These are phyloP conservation scores for Hortiboletus flavorubellus DNA, from an alignment of 768 basidiomycete genomes.

Conservation along the genomic window DNA sequence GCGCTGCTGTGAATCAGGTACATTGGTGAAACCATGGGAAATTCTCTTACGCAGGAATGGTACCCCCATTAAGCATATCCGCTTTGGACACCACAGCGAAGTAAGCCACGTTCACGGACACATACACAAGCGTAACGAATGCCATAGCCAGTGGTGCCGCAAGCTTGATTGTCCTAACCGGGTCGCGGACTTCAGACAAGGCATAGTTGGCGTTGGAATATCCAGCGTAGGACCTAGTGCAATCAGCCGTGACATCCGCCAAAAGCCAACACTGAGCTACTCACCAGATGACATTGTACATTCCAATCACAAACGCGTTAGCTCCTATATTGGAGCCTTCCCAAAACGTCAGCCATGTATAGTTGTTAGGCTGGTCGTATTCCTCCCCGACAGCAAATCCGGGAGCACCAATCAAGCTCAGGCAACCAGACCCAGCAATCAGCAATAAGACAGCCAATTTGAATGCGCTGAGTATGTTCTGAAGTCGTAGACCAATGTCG, in stretches of 20 bases:
- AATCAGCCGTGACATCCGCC: background rate
- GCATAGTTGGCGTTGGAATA: slow-evolving; percentile 77
- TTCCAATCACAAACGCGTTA: slow-evolving; percentile 60
- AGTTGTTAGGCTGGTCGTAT: slow-evolving; percentile 54
- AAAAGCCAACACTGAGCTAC: background rate
- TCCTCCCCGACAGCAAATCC: slow-evolving; percentile 49
- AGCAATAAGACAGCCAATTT: slow-evolving; percentile 55
- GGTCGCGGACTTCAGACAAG: slow-evolving; percentile 66
- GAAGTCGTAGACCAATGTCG: slow-evolving; percentile 56
- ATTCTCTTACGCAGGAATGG: slow-evolving; percentile 61
- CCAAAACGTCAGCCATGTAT: slow-evolving; percentile 60
- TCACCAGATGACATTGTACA: slow-evolving; percentile 72
- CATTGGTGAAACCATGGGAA: background rate
- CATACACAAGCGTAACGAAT: slow-evolving; percentile 55
- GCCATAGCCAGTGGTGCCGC: slow-evolving; percentile 67
- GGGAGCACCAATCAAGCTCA: slow-evolving; percentile 46
- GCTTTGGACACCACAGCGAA: slow-evolving; percentile 69
- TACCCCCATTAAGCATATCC: slow-evolving; percentile 60
- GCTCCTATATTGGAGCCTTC: slow-evolving; percentile 51
- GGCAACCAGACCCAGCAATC: slow-evolving; percentile 52
- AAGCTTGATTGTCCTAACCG: slow-evolving; percentile 64
- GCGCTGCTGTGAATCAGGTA: slow-evolving; percentile 38
- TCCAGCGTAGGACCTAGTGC: slow-evolving; percentile 61
- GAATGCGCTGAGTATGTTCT: slow-evolving; percentile 59
- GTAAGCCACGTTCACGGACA: slow-evolving; percentile 69